Percentiles rank a stretch among this genome's conserved stretches.
Evolutionary conservation across 768 basidiomycete species (phyloP).

Genomic region (Porpolomopsis calyptriformis): DNA sequence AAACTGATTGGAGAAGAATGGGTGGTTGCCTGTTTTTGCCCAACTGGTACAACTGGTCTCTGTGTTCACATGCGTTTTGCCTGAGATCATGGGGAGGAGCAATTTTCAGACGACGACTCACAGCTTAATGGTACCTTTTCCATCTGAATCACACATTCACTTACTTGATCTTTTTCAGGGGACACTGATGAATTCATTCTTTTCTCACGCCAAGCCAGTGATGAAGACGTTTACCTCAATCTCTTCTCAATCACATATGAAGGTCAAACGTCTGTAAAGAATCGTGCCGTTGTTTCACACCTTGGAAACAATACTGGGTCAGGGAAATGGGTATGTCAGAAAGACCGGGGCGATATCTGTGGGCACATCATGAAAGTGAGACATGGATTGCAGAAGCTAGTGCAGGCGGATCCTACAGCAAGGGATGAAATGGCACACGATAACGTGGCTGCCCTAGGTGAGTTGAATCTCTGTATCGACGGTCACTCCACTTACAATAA

Average conservation of each 20-base stretch:
- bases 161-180: not conserved
- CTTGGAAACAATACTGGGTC: slow-evolving; percentile 6
- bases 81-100: slow-evolving; percentile 1
- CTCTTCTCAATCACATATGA: slow-evolving; percentile 7
- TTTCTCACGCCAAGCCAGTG: slow-evolving; percentile 6
- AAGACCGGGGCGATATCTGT: slow-evolving; percentile 5
- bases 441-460: not conserved
- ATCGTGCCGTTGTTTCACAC: slow-evolving; percentile 4
- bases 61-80: slow-evolving; percentile 6
- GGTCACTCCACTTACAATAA: not conserved
- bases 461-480: not conserved
- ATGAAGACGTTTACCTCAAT: slow-evolving; percentile 6
- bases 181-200: slow-evolving; percentile 1
- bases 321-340: slow-evolving; percentile 8
- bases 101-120: slow-evolving; percentile 5
- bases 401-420: slow-evolving; percentile 4
- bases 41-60: not conserved
- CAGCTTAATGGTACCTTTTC: slow-evolving; percentile 4
- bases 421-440: slow-evolving; percentile 2
- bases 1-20: slow-evolving; percentile 5
- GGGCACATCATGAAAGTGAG: slow-evolving; percentile 7
- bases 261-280: slow-evolving; percentile 1
- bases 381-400: slow-evolving; percentile 6
- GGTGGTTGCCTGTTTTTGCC: slow-evolving; percentile 6
- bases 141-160: not conserved